Evolutionary conservation across 768 basidiomycete genomes (phyloP).

Genomic region (Phylloporus sp.): DNA sequence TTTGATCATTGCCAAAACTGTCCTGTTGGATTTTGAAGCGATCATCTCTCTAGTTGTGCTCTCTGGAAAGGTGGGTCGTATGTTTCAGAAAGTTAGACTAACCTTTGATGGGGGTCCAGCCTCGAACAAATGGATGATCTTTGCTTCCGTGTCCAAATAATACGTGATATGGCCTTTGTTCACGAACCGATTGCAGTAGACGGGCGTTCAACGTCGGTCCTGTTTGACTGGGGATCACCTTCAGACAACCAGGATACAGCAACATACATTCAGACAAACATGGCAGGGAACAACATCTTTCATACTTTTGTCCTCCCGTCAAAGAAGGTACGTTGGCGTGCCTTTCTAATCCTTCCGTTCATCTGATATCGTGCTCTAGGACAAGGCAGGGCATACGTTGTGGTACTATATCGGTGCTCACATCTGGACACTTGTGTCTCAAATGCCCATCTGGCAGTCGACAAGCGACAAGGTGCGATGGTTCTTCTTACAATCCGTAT

Average conservation of each 20-base stretch:
- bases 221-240: slow-evolving; percentile 52
- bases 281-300: slow-evolving; percentile 28
- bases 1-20: background rate
- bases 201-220: slow-evolving; percentile 36
- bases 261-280: slow-evolving; percentile 31
- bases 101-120: slow-evolving; percentile 19
- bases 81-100: background rate
- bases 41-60: slow-evolving; percentile 22
- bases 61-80: slow-evolving; percentile 25
- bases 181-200: slow-evolving; percentile 57
- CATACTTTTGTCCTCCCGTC: slow-evolving; percentile 51
- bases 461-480: slow-evolving; percentile 36
- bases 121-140: slow-evolving; percentile 36
- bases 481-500: background rate
- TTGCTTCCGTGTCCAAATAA: slow-evolving; percentile 42
- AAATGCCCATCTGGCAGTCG: slow-evolving; percentile 38
- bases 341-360: background rate
- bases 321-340: slow-evolving; percentile 36
- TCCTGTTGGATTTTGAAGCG: too few species aligned
- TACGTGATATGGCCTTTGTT: slow-evolving; percentile 42
- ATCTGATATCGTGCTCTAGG: slow-evolving; percentile 26
- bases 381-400: slow-evolving; percentile 14
- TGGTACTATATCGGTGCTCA: slow-evolving; percentile 55
- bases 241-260: slow-evolving; percentile 32
- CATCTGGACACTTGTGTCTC: slow-evolving; percentile 36